Percentiles rank a stretch among this genome's conserved stretches.
phyloP scores from a whole-genome alignment of 2,329 filamentous ascomycete genomes.

The Aspergillus ochraceoroseus region DNA sequence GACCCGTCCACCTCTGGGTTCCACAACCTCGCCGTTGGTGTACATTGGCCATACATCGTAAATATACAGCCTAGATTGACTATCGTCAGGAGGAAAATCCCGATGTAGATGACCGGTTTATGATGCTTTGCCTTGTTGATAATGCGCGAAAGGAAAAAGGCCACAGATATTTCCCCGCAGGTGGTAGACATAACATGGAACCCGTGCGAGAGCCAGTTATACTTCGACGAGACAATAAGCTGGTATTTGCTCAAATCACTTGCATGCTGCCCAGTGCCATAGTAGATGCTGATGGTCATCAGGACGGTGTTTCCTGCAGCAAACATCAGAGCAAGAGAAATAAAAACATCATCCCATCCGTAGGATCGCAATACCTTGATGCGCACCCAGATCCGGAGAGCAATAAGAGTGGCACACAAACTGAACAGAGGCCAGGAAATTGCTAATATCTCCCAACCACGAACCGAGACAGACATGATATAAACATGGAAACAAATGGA shows the following conservation, averaged over 20 bases:
- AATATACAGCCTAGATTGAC: constrained; percentile 11
- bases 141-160: constrained; percentile 12
- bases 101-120: constrained; percentile 6
- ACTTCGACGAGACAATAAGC: constrained; percentile 8
- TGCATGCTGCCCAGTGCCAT: constrained; percentile 13
- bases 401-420: neutral
- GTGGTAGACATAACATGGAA: constrained; percentile 17
- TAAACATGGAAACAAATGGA: no score
- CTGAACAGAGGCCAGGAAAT: constrained; percentile 13
- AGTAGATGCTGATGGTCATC: neutral
- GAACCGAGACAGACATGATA: constrained; percentile 1
- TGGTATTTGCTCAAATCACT: neutral
- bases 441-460: constrained; percentile 8
- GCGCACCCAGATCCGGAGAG: constrained; percentile 8
- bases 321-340: constrained; percentile 10
- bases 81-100: constrained; percentile 2
- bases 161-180: constrained; percentile 14
- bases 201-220: constrained; percentile 13
- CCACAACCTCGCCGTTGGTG: constrained; percentile 6
- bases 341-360: constrained; percentile 14
- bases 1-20: neutral
- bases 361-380: constrained; percentile 5
- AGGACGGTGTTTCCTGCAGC: constrained; percentile 8
- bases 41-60: constrained; percentile 15
- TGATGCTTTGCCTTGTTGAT: constrained; percentile 11